These are phyloP conservation scores for Alternaria postmessia DNA, from an alignment of 2,329 filamentous ascomycete species.

Conservation along the genomic window DNA sequence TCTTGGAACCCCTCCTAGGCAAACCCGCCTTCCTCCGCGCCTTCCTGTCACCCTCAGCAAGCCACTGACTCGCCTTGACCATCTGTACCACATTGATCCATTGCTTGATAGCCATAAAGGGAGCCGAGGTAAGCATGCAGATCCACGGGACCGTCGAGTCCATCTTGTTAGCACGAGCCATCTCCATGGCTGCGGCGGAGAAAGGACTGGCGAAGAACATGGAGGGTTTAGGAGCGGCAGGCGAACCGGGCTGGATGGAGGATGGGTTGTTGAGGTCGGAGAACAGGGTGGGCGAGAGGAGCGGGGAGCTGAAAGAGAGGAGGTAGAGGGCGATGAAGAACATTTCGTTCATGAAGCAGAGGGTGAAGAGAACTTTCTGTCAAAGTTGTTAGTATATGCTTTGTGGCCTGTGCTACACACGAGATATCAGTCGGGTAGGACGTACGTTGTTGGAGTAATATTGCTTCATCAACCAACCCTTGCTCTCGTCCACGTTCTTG, in stretches of 20 bases:
- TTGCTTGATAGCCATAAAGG: slow-evolving; percentile 91
- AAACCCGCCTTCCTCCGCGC: slow-evolving; percentile 60
- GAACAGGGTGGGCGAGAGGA: slow-evolving; percentile 84
- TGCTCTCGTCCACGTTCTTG: slow-evolving; percentile 89
- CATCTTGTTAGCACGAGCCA: slow-evolving; percentile 88
- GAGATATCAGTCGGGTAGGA: slow-evolving; percentile 11
- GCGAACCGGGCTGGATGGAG: slow-evolving; percentile 67
- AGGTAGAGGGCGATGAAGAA: slow-evolving; percentile 99
- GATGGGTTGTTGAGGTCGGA: slow-evolving; percentile 65
- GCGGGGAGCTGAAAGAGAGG: slow-evolving; percentile 92
- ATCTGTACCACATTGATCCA: slow-evolving; percentile 93
- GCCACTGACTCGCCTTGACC: slow-evolving; percentile 88
- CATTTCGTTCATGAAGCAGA: slow-evolving; percentile 89
- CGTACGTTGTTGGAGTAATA: slow-evolving; percentile 97
- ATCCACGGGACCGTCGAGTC: slow-evolving; percentile 73
- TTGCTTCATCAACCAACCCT: slow-evolving; percentile 88
- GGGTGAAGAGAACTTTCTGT: slow-evolving; percentile 87
- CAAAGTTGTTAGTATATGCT: slow-evolving; percentile 21
- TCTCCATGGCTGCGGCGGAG: slow-evolving; percentile 89
- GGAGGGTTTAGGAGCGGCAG: slow-evolving; percentile 72
- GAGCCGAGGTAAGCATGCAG: slow-evolving; percentile 79
- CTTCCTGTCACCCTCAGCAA: slow-evolving; percentile 87
- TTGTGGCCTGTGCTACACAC: background rate
- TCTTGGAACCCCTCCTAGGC: slow-evolving; percentile 46
- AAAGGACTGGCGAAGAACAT: slow-evolving; percentile 88